Base-by-base conservation (phyloP, 2,329 filamentous ascomycete genomes). In the Sporothrix euskadiensis region DNA sequence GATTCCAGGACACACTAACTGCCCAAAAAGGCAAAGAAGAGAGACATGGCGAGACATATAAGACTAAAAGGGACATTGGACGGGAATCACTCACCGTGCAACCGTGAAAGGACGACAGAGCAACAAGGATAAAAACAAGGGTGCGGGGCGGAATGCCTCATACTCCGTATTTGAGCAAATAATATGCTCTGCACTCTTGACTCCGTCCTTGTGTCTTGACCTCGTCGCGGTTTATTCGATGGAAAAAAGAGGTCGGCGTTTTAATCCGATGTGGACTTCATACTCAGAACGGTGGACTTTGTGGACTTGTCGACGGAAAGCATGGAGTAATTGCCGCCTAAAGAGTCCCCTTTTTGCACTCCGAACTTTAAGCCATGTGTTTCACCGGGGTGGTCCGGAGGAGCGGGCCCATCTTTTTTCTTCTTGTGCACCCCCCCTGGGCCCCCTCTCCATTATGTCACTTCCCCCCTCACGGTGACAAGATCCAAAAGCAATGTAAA, bases 291-390 rank as follows among this genome's bases (percentile, higher is more conserved):
- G 35, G 35, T 49, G 14, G 44, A 49, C 44, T 52, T 57, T 14
- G 10, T 57, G 44, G 3, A 16, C 32, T 66, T 19, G 10, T 66
- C 4, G 61, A 66, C 39, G 65, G 65, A 68, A 35, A 52, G 7
- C 26, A 52, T 32, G 65, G 65, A 68, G 47, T 26, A 68, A 52
- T 69, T 69, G 66, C 66, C 49, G 66, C 66, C 32, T n/a, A 35
- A 49, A 66, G 1, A 47, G 16, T 57, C n/a, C 52, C n/a, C 39
- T 10, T 57, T 57, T 47, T 4, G 66, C 47, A 35, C 52, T 70
- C 52, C 57, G 49, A 69, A 59, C 68, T 69, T 57, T 32, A 57
- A 70, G 68, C 68, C 68, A 70, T 70, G 68, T 70, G 68, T 70
- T 70, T 70, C 68, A 70, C 44, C 35, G 61, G 61, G 61, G 39